A percentile compares a stretch with the other conserved stretches of the same genome.
These are phyloP conservation scores for Zasmidium citrigriseum DNA, from an alignment of 2,329 filamentous ascomycete species.

Conservation along the genomic window DNA sequence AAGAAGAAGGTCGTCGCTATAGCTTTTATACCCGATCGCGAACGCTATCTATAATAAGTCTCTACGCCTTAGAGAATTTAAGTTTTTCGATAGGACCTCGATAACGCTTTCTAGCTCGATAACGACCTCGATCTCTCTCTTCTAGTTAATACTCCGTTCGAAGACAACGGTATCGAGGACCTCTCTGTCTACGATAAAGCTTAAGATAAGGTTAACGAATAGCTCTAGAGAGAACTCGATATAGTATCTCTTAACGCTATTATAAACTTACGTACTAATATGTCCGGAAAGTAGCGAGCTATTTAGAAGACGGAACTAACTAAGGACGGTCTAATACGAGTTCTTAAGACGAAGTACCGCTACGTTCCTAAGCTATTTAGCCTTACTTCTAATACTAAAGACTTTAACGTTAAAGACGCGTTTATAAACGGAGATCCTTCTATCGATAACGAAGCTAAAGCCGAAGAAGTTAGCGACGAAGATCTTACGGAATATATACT, in stretches of 20 bases:
- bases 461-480: neutral
- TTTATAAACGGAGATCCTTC: too few relatives aligned
- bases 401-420: too few relatives aligned
- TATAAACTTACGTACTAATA: neutral
- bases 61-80: neutral
- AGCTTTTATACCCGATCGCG: neutral
- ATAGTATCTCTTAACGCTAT: neutral
- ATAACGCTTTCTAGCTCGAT: neutral
- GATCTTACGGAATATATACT: neutral
- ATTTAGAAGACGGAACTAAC: neutral
- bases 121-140: neutral
- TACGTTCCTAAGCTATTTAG: too few relatives aligned
- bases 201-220: neutral
- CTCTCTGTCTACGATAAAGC: neutral
- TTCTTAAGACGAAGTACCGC: too few relatives aligned
- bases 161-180: neutral
- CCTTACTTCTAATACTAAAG: too few relatives aligned
- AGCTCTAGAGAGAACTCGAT: neutral
- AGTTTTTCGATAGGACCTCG: neutral
- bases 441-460: too few relatives aligned
- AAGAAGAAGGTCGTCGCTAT: neutral
- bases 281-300: too few relatives aligned
- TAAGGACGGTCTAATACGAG: neutral
- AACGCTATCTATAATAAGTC: neutral
- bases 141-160: neutral